Conservation (phyloP, 345 rosid species). For the Aquilaria yunnanensis region DNA sequence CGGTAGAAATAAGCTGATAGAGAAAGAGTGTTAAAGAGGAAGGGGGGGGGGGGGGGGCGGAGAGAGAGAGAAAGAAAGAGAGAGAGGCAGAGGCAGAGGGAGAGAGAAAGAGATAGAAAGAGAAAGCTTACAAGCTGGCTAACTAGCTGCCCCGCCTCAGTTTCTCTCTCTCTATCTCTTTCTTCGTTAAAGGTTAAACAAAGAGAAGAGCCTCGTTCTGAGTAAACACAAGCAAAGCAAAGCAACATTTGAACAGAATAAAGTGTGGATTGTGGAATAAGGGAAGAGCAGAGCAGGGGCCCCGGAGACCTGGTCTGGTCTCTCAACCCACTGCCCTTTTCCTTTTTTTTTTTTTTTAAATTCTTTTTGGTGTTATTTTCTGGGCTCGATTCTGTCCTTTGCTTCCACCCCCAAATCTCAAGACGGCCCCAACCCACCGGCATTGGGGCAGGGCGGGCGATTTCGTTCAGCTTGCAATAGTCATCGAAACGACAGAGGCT, state of each 20-base stretch:
- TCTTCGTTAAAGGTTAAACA: constrained; percentile 29
- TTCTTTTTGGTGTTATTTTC: neutral
- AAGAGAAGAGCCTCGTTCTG: constrained; percentile 56
- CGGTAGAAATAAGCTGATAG: constrained; percentile 30
- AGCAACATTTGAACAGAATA: constrained; percentile 80
- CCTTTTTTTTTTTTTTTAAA: neutral
- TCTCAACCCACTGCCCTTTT: constrained; percentile 2
- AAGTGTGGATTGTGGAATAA: constrained; percentile 33
- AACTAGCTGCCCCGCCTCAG: constrained; percentile 19
- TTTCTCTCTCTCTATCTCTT: constrained; percentile 10
- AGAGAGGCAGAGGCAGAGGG: constrained; percentile 15
- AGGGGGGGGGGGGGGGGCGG: constrained; percentile 4
- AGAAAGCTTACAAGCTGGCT: constrained; percentile 13
- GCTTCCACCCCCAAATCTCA: constrained; percentile 11
- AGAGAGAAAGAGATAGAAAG: constrained; percentile 7
- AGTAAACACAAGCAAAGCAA: constrained; percentile 39
- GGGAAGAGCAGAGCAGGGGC: constrained; percentile 13
- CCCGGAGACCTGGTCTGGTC: constrained; percentile 14
- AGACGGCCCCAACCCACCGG: constrained; percentile 17
- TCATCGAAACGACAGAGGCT: constrained; percentile 21
- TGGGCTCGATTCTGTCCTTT: neutral
- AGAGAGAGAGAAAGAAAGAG: constrained; percentile 18
- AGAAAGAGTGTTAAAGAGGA: constrained; percentile 3
- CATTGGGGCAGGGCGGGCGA: constrained; percentile 13
- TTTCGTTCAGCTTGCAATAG: constrained; percentile 18